Evolutionary conservation across 2,329 filamentous ascomycete species (phyloP), one percentile per base, ranked within the genome.

Genomic region (Venturia aucupariae): DNA sequence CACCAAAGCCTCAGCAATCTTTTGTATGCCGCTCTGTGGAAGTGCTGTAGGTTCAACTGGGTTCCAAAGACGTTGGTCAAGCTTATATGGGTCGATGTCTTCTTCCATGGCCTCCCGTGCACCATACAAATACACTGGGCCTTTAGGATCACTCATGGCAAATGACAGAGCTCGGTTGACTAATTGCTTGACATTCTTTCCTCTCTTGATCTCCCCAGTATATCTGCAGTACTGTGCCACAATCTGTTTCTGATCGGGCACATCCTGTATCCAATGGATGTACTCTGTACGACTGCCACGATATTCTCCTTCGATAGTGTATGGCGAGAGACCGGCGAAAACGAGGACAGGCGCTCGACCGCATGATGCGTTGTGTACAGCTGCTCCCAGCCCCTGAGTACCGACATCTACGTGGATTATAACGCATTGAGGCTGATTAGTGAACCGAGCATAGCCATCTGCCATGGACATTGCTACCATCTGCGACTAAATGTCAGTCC

Each of bases 391-490:
- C 8, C 86, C 89, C 73, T 92, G 90, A 0, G 90, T 93, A 32
- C 90, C 90, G 22, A 91, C 89, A 69, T 91, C 88, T 61, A 91
- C 88, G 69, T 91, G 88, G 3, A 91, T 83, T 65, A 91, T 86
- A n/a, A 91, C 88, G 64, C 83, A 86, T 74, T 91, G 89, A 0
- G 88, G 86, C 69, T 87, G 82, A 62, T 83, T 83, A 15, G 86
- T 89, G 27, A 89, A 75, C 38, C 88, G 72, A 44, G 90, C 89
- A 71, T 90, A 92, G 62, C 90, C 90, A 73, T 93, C 90, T 17
- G 90, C 90, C 87, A 91, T 90, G 65, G 89, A 92, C 70, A 93
- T 82, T 32, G 90, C 90, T 7, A 92, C 89, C 89, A 92, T 92
- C 86, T 90, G 19, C 27, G 10, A 48, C 30, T 30, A 35, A n/a